Percentiles rank a stretch among this genome's conserved stretches.
Conservation (phyloP, 495 filamentous ascomycete species). For the Cercophora samala region DNA sequence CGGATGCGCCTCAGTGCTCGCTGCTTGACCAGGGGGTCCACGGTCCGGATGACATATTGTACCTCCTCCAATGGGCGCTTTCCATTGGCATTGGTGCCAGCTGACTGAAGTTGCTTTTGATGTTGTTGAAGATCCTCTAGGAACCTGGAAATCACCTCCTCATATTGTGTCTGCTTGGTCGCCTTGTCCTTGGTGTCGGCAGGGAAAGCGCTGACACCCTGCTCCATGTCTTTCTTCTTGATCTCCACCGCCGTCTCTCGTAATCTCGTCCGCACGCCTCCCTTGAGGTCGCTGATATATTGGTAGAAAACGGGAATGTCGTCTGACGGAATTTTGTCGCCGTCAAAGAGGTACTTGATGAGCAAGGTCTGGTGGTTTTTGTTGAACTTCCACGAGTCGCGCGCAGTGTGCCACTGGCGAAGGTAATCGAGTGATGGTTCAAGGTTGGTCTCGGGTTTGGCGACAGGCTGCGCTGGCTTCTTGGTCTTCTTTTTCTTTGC, state of each 20-base stretch:
- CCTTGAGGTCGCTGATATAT: constrained; percentile 71
- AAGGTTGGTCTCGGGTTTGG: constrained; percentile 40
- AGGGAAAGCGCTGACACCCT: constrained; percentile 40
- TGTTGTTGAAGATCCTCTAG: constrained; percentile 32
- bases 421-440: constrained; percentile 71
- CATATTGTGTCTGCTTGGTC: constrained; percentile 50
- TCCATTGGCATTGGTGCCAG: constrained; percentile 26
- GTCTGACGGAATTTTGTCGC: constrained; percentile 58
- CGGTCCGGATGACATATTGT: constrained; percentile 44
- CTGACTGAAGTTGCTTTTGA: constrained; percentile 17
- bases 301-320: constrained; percentile 61
- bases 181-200: constrained; percentile 43
- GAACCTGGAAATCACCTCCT: constrained; percentile 51
- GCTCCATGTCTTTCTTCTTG: constrained; percentile 48
- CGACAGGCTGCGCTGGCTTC: constrained; percentile 31
- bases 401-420: constrained; percentile 61
- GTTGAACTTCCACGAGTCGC: constrained; percentile 83
- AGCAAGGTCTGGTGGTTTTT: constrained; percentile 80
- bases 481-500: constrained; percentile 40
- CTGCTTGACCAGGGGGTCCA: constrained; percentile 44
- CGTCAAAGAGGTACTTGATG: constrained; percentile 74
- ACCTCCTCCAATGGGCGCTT: constrained; percentile 45
- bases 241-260: constrained; percentile 59
- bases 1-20: constrained; percentile 51
- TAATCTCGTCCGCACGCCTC: constrained; percentile 59